Conservation (phyloP, 2,329 filamentous ascomycete species). For the Xylariaceae sp. region DNA sequence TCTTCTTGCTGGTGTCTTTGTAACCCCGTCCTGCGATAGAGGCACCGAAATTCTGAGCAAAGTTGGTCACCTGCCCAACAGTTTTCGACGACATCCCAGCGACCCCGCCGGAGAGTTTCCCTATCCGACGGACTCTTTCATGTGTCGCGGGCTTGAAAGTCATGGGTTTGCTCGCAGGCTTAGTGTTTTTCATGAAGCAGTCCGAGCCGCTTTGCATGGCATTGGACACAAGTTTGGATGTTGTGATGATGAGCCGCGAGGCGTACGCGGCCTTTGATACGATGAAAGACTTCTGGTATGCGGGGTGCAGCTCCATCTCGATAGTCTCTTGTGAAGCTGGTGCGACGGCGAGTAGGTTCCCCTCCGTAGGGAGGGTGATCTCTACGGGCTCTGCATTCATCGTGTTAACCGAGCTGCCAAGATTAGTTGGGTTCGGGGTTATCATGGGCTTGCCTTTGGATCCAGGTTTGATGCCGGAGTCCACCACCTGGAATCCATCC, state of each 20-base stretch:
- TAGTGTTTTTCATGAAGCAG: slow-evolving; percentile 71
- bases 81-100: slow-evolving; percentile 79
- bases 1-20: slow-evolving; percentile 46
- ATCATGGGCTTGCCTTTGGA: slow-evolving; percentile 67
- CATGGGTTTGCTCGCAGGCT: slow-evolving; percentile 72
- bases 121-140: slow-evolving; percentile 78
- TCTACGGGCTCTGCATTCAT: slow-evolving; percentile 63
- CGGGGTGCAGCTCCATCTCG: slow-evolving; percentile 74
- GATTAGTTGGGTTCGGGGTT: neutral
- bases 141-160: slow-evolving; percentile 85
- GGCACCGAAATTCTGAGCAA: slow-evolving; percentile 88
- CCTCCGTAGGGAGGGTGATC: slow-evolving; percentile 66
- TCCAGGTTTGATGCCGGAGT: slow-evolving; percentile 75
- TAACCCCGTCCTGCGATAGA: slow-evolving; percentile 59
- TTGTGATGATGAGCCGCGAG: slow-evolving; percentile 86
- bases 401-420: slow-evolving; percentile 11
- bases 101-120: slow-evolving; percentile 74
- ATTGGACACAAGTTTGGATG: slow-evolving; percentile 72
- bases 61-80: slow-evolving; percentile 73
- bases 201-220: slow-evolving; percentile 73
- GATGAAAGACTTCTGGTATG: slow-evolving; percentile 82
- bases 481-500: slow-evolving; percentile 73
- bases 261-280: slow-evolving; percentile 84
- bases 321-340: slow-evolving; percentile 67
- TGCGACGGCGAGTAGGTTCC: slow-evolving; percentile 58